A percentile compares a stretch with the other conserved stretches of the same genome.
Evolutionary conservation across 2,329 filamentous ascomycete species (phyloP).

Genomic region (Alternaria sp.): DNA sequence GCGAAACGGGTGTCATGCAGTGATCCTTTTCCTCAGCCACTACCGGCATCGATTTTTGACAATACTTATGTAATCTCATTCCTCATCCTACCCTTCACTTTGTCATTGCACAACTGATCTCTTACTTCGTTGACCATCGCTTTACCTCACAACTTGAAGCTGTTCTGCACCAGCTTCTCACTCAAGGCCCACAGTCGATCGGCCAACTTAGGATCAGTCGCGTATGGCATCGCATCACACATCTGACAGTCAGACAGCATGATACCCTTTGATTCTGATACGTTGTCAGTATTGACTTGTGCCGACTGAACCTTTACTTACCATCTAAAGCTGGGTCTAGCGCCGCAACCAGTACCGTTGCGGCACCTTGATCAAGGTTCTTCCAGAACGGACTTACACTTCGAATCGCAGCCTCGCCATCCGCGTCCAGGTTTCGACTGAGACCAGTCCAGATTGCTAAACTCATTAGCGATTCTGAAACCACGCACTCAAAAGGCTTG

Average conservation of each 20-base stretch:
- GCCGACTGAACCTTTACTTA: not conserved
- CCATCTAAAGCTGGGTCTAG: constrained; percentile 40
- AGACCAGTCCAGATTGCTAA: constrained; percentile 42
- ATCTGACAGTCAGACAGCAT: constrained; percentile 39
- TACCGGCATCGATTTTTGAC: not conserved
- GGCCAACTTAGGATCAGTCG: constrained; percentile 31
- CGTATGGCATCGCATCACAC: constrained; percentile 32
- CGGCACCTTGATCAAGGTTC: constrained; percentile 41
- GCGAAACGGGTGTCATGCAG: not conserved
- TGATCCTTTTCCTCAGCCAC: not conserved
- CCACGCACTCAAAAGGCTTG: not conserved
- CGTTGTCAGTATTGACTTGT: not conserved
- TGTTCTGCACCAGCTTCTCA: constrained; percentile 32
- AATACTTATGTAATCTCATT: not conserved
- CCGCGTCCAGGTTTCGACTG: constrained; percentile 32
- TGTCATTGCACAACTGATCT: not conserved
- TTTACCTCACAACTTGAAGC: constrained; percentile 18
- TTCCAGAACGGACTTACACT: constrained; percentile 41
- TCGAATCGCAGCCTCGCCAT: constrained; percentile 34
- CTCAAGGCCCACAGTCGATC: constrained; percentile 41
- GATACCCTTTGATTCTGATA: constrained; percentile 29
- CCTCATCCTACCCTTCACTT: not conserved
- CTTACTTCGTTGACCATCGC: not conserved
- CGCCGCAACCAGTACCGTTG: constrained; percentile 39
- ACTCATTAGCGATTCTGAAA: constrained; percentile 1